A percentile compares a stretch with the other conserved stretches of the same genome.
Evolutionary conservation across 345 rosid genomes (phyloP).

Genomic region (Aquilaria yunnanensis): DNA sequence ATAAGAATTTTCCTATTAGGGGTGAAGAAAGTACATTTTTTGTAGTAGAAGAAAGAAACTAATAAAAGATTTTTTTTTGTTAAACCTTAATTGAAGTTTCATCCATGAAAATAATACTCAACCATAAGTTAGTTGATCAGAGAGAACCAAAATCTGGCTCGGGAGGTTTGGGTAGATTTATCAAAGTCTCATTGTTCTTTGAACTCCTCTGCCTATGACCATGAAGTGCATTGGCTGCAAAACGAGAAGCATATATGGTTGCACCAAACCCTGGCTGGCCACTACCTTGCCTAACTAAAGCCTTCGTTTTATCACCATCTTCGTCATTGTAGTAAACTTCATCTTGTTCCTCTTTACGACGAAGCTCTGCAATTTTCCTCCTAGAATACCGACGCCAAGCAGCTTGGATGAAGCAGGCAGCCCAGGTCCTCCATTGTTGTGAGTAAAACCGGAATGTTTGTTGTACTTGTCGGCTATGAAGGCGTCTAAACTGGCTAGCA

Average conservation of each 20-base stretch:
- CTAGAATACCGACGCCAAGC: slow-evolving; percentile 62
- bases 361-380: slow-evolving; percentile 55
- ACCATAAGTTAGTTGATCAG: background rate
- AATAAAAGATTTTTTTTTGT: too few species aligned
- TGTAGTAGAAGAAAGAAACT: too few species aligned
- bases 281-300: slow-evolving; percentile 17
- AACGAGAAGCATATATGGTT: slow-evolving; percentile 63
- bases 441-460: slow-evolving; percentile 89
- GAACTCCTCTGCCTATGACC: slow-evolving; percentile 32
- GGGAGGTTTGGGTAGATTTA: slow-evolving; percentile 59
- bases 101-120: too few species aligned
- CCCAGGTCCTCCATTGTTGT: slow-evolving; percentile 97
- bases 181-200: slow-evolving; percentile 16
- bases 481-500: slow-evolving; percentile 77
- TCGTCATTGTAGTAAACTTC: slow-evolving; percentile 21
- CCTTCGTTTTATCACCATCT: slow-evolving; percentile 21
- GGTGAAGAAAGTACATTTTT: too few species aligned
- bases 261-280: slow-evolving; percentile 34
- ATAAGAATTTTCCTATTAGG: too few species aligned
- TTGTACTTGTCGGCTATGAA: slow-evolving; percentile 82
- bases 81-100: too few species aligned
- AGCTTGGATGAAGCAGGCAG: slow-evolving; percentile 71
- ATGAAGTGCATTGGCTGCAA: slow-evolving; percentile 72
- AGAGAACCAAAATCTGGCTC: slow-evolving; percentile 68
- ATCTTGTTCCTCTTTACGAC: slow-evolving; percentile 50